Evolutionary conservation across 1,284 basidiomycete species (phyloP), one percentile per base, ranked within the genome.

Genomic region (Hypsizygus ulmarius): DNA sequence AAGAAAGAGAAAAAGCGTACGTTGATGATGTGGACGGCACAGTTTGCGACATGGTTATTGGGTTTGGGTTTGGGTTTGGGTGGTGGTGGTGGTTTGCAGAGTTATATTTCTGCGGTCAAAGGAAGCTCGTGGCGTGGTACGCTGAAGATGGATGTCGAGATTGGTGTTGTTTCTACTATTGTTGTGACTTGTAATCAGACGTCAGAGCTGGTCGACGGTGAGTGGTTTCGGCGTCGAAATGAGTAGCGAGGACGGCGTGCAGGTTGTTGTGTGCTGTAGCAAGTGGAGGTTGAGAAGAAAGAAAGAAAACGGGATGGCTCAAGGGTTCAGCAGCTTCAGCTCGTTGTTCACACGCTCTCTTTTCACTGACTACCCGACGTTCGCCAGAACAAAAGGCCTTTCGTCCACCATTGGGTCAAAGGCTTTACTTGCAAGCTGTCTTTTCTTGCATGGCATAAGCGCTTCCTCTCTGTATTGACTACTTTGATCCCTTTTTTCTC

Each of bases 11-110:
- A 50, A 51, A 44, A 36, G 32, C 51, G 27, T 36, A 60, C 59
- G 57, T 52, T 50, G 59, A 54, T 53, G 59, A 60, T 39, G 59
- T 51, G 43, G 59, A 60, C 19, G 59, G 53, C 11, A 43, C 57
- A 47, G 52, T 57, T 50, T 59, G 58, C 14, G 58, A 56, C 59
- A 60, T 60, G 39, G 41, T 49, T 34, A 15, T 4, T 34, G 11
- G 32, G 3, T 10, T 34, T 34, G 32, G 10, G 11, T 34, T 25
- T n/a, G 7, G n/a, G 44, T 16, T 51, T 12, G 37, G 7, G 19
- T 16, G 30, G 3, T 3, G 32, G 32, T 34, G 34, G 25, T 5
- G n/a, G 29, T 42, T 54, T 14, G 39, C 28, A 37, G 29, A 42
- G 37, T 12, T 15, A 29, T 33, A 44, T 49, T 47, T 29, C 46